Conservation (phyloP, 208 protist species). For the Borovskyia barvae region DNA sequence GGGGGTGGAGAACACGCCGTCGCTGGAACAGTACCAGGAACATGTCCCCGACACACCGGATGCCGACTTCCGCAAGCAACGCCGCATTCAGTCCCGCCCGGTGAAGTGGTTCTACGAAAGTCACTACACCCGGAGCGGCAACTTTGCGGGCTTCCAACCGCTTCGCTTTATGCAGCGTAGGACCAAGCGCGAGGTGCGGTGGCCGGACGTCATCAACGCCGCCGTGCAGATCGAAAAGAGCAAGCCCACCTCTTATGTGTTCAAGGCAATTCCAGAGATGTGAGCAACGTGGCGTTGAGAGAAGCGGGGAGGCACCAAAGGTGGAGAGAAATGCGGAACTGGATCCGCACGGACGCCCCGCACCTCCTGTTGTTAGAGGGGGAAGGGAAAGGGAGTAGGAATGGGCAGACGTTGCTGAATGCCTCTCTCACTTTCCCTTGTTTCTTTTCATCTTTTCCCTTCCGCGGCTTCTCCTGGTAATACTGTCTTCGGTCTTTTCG, state of each 20-base stretch:
- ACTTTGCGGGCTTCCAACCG: conserved; percentile 88
- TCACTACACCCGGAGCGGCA: conserved; percentile 91
- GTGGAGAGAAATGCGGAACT: too few relatives aligned
- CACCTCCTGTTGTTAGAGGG: too few relatives aligned
- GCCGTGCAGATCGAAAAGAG: conserved; percentile 85
- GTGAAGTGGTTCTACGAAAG: conserved; percentile 95
- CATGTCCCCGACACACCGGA: conserved; percentile 90
- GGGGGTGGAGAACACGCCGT: conserved; percentile 91
- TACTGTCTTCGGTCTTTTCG: too few relatives aligned
- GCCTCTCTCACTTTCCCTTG: background rate
- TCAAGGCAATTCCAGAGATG: conserved; percentile 88
- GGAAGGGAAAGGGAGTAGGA: too few relatives aligned
- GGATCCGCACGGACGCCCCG: too few relatives aligned
- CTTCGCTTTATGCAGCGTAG: conserved; percentile 91
- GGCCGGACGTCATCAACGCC: conserved; percentile 90
- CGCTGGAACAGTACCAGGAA: conserved; percentile 92
- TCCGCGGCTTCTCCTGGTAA: too few relatives aligned
- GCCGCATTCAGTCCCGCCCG: conserved; percentile 86
- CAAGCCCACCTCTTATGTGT: conserved; percentile 82
- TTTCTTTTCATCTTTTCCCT: too few relatives aligned
- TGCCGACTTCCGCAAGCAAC: conserved; percentile 88
- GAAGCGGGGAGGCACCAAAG: too few relatives aligned
- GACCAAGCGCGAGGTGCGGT: conserved; percentile 86
- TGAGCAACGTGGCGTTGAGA: too few relatives aligned
- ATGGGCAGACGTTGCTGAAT: too few relatives aligned